These are phyloP conservation scores for Beauveria rudraprayagi DNA, from an alignment of 2,329 filamentous ascomycete genomes.

Conservation along the genomic window DNA sequence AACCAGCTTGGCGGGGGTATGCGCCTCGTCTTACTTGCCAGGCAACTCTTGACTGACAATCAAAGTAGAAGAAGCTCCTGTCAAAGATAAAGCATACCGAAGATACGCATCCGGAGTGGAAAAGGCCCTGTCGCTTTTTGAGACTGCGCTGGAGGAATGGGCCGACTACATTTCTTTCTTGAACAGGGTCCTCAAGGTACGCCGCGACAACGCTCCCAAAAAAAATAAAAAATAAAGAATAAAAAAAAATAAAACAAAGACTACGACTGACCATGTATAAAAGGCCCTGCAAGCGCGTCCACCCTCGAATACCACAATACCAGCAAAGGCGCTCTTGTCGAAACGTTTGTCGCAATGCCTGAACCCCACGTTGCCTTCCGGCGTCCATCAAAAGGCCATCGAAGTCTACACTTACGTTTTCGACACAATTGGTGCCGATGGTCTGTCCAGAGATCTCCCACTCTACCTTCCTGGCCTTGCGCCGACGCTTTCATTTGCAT, in stretches of 20 bases:
- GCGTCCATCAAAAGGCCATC: conserved; percentile 93
- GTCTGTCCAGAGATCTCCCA: conserved; percentile 71
- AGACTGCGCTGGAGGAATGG: conserved; percentile 94
- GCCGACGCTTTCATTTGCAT: conserved; percentile 87
- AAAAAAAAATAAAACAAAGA: neutral
- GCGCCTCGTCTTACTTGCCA: conserved; percentile 18
- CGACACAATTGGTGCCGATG: conserved; percentile 71
- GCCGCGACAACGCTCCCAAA: conserved; percentile 4
- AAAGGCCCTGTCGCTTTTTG: conserved; percentile 79
- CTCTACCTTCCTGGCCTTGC: conserved; percentile 86
- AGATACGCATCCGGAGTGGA: conserved; percentile 87
- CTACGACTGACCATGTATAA: neutral
- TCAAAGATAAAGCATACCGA: conserved; percentile 64
- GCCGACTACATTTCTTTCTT: conserved; percentile 98
- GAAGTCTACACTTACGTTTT: conserved; percentile 93
- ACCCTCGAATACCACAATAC: conserved; percentile 61
- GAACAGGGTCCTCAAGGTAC: conserved; percentile 79
- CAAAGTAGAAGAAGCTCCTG: conserved; percentile 42
- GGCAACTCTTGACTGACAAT: neutral
- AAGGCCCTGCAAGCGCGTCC: conserved; percentile 85
- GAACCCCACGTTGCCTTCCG: conserved; percentile 85
- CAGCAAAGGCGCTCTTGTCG: conserved; percentile 74
- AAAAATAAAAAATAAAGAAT: neutral
- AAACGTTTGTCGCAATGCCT: conserved; percentile 92
- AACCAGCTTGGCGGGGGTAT: conserved; percentile 70